phyloP scores from a whole-genome alignment of 1,284 basidiomycete genomes.

The Agaricales sp. region DNA sequence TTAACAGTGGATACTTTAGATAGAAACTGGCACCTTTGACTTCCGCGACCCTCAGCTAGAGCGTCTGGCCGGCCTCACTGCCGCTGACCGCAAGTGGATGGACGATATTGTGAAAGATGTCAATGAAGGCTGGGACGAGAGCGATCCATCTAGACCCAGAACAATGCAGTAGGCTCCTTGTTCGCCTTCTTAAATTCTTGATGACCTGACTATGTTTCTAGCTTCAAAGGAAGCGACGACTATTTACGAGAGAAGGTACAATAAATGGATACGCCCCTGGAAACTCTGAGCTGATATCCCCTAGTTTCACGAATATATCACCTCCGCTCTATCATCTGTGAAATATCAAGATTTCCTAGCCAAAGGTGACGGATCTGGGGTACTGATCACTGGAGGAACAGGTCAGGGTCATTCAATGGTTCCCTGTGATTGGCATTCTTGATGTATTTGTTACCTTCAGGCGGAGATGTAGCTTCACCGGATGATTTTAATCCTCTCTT shows the following conservation, averaged over 20 bases:
- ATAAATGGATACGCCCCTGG: slow-evolving; percentile 6
- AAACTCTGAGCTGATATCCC: neutral
- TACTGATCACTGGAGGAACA: slow-evolving; percentile 53
- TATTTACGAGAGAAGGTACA: slow-evolving; percentile 77
- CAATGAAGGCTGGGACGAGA: slow-evolving; percentile 69
- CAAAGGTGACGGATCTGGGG: slow-evolving; percentile 52
- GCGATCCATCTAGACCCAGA: slow-evolving; percentile 41
- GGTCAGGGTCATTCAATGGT: slow-evolving; percentile 33
- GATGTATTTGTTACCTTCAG: slow-evolving; percentile 13
- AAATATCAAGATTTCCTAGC: slow-evolving; percentile 78
- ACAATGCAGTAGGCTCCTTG: slow-evolving; percentile 51
- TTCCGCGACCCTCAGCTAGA: slow-evolving; percentile 79
- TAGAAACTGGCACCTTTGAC: slow-evolving; percentile 77
- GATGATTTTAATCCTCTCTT: slow-evolving; percentile 79
- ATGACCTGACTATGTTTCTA: slow-evolving; percentile 15
- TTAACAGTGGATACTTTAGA: slow-evolving; percentile 30
- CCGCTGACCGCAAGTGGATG: slow-evolving; percentile 97
- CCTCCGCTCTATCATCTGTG: slow-evolving; percentile 69
- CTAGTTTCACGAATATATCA: slow-evolving; percentile 81
- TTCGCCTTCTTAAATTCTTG: neutral
- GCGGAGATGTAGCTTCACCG: slow-evolving; percentile 35
- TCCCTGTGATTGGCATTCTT: slow-evolving; percentile 4
- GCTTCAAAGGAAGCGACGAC: slow-evolving; percentile 89
- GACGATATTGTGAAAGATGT: slow-evolving; percentile 71
- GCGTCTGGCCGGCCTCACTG: slow-evolving; percentile 69